Conservation (phyloP, 257 asterid species). For the Primulina tabacum region DNA sequence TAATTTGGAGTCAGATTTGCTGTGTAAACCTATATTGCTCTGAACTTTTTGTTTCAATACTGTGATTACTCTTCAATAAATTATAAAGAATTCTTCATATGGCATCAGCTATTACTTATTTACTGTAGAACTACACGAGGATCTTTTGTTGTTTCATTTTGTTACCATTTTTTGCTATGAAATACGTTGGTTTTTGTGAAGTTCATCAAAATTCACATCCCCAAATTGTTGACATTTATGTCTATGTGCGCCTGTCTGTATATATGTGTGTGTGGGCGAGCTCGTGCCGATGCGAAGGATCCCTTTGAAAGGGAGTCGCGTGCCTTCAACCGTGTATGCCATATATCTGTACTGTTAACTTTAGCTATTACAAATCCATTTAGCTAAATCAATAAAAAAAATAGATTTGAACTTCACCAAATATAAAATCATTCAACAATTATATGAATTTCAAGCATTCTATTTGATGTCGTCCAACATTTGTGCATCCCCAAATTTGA, state of each 20-base stretch:
- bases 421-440: too few relatives aligned
- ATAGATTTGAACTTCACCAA: too few relatives aligned
- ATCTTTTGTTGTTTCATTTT: constrained; percentile 18
- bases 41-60: constrained; percentile 18
- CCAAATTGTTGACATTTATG: neutral
- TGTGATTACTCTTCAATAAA: neutral
- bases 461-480: too few relatives aligned
- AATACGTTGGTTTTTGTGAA: neutral
- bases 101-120: constrained; percentile 16
- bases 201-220: too few relatives aligned
- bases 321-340: neutral
- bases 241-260: neutral
- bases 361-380: too few relatives aligned
- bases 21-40: constrained; percentile 17
- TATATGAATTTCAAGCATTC: too few relatives aligned
- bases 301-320: neutral
- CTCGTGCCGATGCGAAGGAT: neutral
- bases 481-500: too few relatives aligned
- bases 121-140: constrained; percentile 10
- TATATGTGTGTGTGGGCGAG: neutral
- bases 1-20: constrained; percentile 28
- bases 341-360: too few relatives aligned
- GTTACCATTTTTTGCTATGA: constrained; percentile 1
- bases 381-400: too few relatives aligned
- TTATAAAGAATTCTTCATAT: constrained; percentile 10